These are phyloP conservation scores for Trichosporon sp. DNA, from an alignment of 1,284 basidiomycete genomes.

Conservation along the genomic window DNA sequence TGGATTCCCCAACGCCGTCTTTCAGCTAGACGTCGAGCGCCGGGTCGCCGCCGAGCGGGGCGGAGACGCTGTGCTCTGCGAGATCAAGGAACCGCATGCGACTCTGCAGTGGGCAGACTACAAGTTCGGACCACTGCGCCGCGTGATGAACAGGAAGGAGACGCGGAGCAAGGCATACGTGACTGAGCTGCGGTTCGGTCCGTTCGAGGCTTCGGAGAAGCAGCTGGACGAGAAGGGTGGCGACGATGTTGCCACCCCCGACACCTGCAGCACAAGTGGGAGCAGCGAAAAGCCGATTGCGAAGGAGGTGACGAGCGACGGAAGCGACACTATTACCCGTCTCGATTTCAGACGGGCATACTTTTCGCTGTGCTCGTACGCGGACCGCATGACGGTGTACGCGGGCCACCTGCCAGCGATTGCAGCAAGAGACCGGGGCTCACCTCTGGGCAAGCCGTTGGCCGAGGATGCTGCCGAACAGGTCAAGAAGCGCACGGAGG, in stretches of 20 bases:
- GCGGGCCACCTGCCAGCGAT: background rate
- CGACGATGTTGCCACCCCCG: background rate
- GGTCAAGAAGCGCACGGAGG: background rate
- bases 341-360: background rate
- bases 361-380: background rate
- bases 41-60: background rate
- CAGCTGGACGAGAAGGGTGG: background rate
- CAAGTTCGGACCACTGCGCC: background rate
- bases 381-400: background rate
- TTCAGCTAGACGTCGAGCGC: background rate
- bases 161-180: background rate
- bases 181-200: background rate
- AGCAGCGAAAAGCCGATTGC: background rate
- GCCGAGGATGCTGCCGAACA: background rate
- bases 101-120: background rate
- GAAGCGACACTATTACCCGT: background rate
- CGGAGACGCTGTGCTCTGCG: background rate
- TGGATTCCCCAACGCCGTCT: background rate
- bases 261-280: too few relatives aligned
- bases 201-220: background rate
- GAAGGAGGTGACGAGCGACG: too few relatives aligned
- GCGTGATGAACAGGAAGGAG: background rate
- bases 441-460: background rate
- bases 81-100: background rate
- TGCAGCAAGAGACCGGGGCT: background rate